Percentiles rank a stretch among this genome's conserved stretches.
phyloP scores from a whole-genome alignment of 345 rosid genomes.

The Psidium guajava region DNA sequence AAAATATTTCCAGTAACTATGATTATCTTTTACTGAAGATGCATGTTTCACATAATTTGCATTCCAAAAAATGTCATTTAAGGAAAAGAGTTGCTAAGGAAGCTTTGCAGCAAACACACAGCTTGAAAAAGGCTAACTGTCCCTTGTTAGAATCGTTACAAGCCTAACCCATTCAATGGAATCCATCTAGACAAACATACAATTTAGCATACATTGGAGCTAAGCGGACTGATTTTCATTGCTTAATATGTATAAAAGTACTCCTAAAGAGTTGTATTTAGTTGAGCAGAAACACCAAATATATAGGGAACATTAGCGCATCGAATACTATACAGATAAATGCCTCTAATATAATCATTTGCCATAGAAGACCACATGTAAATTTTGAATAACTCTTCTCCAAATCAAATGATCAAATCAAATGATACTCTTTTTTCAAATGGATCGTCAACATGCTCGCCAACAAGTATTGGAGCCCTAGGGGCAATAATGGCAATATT shows the following conservation, averaged over 20 bases:
- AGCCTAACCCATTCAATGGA: conserved; percentile 92
- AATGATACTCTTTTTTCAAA: no score
- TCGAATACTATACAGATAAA: no score
- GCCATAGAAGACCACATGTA: no score
- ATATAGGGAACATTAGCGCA: no score
- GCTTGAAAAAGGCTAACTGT: conserved; percentile 40
- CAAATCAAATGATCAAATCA: no score
- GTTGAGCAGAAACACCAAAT: no score
- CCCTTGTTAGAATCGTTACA: conserved; percentile 76
- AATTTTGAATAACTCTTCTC: no score
- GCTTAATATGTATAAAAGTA: not conserved
- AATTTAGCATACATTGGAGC: conserved; percentile 64
- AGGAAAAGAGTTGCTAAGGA: conserved; percentile 83
- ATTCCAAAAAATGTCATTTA: conserved; percentile 66
- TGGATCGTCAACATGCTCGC: no score
- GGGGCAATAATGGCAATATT: no score
- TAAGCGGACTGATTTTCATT: conserved; percentile 59
- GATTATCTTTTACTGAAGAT: not conserved
- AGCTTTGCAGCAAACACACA: conserved; percentile 69
- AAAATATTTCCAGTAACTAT: not conserved
- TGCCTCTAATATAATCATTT: no score
- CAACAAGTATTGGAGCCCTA: no score
- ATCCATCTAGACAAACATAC: conserved; percentile 88
- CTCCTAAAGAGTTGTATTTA: no score
- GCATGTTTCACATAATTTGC: conserved; percentile 33